A percentile compares a stretch with the other conserved stretches of the same genome.
These are phyloP conservation scores for Globisporangium abappressorium DNA, from an alignment of 352 stramenopile genomes.

Conservation along the genomic window DNA sequence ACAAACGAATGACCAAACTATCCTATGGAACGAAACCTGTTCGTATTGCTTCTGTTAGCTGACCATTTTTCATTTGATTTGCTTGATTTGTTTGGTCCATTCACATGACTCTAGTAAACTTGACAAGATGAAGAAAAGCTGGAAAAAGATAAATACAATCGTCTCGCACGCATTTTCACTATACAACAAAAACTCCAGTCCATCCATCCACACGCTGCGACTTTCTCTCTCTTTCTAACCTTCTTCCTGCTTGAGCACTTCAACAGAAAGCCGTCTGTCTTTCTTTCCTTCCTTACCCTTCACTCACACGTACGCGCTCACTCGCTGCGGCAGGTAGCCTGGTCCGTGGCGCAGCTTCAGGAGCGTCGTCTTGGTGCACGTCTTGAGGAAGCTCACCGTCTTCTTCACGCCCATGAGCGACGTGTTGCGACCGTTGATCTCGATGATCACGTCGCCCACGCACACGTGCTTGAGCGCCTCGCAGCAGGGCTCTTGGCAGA, in stretches of 20 bases:
- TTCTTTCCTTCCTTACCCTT: background rate
- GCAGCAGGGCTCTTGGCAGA: slow-evolving; percentile 84
- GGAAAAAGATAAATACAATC: slow-evolving; percentile 12
- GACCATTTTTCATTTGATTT: background rate
- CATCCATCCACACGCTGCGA: background rate
- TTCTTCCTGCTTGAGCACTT: slow-evolving; percentile 30
- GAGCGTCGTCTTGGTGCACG: slow-evolving; percentile 83
- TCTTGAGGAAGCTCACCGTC: slow-evolving; percentile 84
- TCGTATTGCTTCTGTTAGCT: background rate
- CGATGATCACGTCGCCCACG: slow-evolving; percentile 80
- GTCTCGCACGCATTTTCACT: slow-evolving; percentile 7
- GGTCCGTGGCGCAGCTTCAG: slow-evolving; percentile 83
- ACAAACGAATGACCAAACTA: slow-evolving; percentile 5
- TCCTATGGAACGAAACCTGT: background rate
- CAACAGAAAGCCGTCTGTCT: slow-evolving; percentile 12
- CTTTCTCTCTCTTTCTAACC: slow-evolving; percentile 6
- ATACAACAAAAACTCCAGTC: background rate
- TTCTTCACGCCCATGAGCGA: slow-evolving; percentile 89
- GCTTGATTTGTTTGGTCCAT: background rate
- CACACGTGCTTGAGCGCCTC: slow-evolving; percentile 81
- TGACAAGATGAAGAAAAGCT: background rate
- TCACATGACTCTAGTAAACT: background rate
- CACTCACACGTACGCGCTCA: slow-evolving; percentile 65
- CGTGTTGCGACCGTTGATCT: slow-evolving; percentile 88
- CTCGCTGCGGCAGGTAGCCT: slow-evolving; percentile 64